Base-by-base conservation (phyloP, 1,284 basidiomycete genomes). In the Rhodotorula sp. region DNA sequence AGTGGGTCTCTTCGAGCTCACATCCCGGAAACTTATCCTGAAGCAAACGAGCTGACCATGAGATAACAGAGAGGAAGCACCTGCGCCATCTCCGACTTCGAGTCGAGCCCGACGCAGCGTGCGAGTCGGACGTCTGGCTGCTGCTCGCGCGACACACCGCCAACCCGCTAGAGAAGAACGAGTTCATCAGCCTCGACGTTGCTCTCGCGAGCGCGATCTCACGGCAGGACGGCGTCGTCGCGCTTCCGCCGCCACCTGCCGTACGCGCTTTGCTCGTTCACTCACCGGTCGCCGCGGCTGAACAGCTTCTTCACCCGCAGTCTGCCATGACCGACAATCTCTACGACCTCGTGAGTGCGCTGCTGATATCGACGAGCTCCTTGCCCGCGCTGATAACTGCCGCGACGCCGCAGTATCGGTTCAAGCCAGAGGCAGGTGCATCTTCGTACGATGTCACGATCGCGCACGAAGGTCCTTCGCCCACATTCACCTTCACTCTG, bases 81-180 rank as follows among this genome's bases (percentile, higher is more conserved):
- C 22, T 22, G 3, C 63, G 59, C 15, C 54, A 45, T n/a, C 56
- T 71, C 1, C 62, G 56, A 4, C n/a, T 70, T 53, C 69, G 24
- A 51, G 67, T 45, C 48, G 68, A 37, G 58, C 64, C 14, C 53
- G 62, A 18, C 10, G 17, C 57, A 17, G 22, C 37, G 2, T 6
- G 49, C 1, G 30, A 64, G 4, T 63, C 65, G 0, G 83, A 88
- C 48, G 79, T 96, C 3, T 95, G 91, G 90, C 77, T 95, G 2
- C 84, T 94, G 1, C 84, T 96, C 3, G 89, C 88, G 0, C 87
- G 92, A 45, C 94, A 97, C 79, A 80, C 89, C 7, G 78, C 80
- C 0, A 84, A 87, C 70, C 89, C 86, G 33, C 83, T 83, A 54
- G 81, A 84, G 55, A 84, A 82, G 1, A 80, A 85, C 1, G 80